Evolutionary conservation across 306 rosid species (phyloP).

Genomic region (Vicia faba): DNA sequence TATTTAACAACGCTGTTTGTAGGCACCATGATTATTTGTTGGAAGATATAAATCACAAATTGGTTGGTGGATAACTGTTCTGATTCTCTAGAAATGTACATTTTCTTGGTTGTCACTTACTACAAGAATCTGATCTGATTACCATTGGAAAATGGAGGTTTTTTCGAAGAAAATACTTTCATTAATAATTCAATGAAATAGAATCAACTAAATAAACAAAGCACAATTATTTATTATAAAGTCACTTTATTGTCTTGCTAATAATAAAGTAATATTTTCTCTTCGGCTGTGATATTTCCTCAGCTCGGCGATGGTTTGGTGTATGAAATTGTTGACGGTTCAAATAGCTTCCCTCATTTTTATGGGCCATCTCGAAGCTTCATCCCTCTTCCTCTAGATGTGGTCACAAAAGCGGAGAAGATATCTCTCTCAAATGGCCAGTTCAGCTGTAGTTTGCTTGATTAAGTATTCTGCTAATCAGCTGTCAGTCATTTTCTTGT

Average conservation of each 20-base stretch:
- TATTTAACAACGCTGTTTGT: too few species aligned
- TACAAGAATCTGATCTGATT: constrained; percentile 12
- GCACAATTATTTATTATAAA: constrained; percentile 5
- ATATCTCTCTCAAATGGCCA: constrained; percentile 55
- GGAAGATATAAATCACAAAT: too few species aligned
- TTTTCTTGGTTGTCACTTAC: not conserved
- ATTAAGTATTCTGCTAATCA: constrained; percentile 30
- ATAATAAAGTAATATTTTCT: constrained; percentile 14
- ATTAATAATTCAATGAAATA: constrained; percentile 8
- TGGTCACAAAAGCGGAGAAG: constrained; percentile 72
- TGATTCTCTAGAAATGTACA: not conserved
- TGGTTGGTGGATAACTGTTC: too few species aligned
- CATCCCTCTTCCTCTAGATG: constrained; percentile 63
- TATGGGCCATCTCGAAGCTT: constrained; percentile 84
- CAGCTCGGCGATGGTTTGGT: constrained; percentile 91
- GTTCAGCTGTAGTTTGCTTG: constrained; percentile 68
- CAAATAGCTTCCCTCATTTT: constrained; percentile 80
- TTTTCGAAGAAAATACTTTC: not conserved
- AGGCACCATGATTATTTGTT: too few species aligned
- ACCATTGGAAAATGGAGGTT: constrained; percentile 10
- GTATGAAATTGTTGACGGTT: constrained; percentile 71
- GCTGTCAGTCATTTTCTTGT: constrained; percentile 7
- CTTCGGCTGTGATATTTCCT: not conserved
- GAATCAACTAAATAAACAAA: constrained; percentile 17
- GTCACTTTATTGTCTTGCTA: constrained; percentile 5